phyloP scores from a whole-genome alignment of 1,139 yeast genomes.

The Suhomyces bolitotheri region DNA sequence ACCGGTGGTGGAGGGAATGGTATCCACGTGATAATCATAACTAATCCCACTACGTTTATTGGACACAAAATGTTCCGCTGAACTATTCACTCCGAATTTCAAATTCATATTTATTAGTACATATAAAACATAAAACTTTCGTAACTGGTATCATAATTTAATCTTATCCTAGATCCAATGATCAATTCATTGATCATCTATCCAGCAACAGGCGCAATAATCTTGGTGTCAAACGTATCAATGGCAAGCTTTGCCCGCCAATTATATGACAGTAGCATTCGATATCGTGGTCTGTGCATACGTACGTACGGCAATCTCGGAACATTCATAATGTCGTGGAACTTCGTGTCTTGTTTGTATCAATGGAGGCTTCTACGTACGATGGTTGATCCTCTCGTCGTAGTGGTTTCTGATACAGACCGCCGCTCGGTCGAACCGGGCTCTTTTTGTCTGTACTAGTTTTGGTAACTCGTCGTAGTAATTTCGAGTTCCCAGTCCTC shows the following conservation, averaged over 20 bases:
- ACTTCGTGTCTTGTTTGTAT: conserved; percentile 5
- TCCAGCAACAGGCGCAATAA: conserved; percentile 3
- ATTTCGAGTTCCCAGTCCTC: conserved; percentile 8
- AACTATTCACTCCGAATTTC: no score
- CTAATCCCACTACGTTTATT: no score
- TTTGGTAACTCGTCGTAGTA: conserved; percentile 10
- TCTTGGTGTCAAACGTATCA: conserved; percentile 1
- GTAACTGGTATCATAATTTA: no score
- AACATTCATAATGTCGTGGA: conserved; percentile 1
- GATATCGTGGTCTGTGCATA: background rate
- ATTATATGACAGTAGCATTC: background rate
- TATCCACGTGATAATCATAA: no score
- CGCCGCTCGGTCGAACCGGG: conserved; percentile 6
- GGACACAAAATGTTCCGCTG: no score
- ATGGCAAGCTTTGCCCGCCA: conserved; percentile 4
- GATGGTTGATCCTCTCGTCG: conserved; percentile 21
- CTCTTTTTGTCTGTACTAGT: conserved; percentile 2
- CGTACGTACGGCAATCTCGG: background rate
- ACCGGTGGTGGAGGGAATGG: no score
- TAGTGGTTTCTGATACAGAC: conserved; percentile 5
- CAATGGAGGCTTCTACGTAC: conserved; percentile 10
- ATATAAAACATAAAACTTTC: no score
- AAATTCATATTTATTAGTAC: no score
- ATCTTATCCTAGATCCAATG: no score
- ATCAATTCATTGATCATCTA: no score